Evolutionary conservation across 2,329 filamentous ascomycete genomes (phyloP).

Genomic region (Aspergillus felis): DNA sequence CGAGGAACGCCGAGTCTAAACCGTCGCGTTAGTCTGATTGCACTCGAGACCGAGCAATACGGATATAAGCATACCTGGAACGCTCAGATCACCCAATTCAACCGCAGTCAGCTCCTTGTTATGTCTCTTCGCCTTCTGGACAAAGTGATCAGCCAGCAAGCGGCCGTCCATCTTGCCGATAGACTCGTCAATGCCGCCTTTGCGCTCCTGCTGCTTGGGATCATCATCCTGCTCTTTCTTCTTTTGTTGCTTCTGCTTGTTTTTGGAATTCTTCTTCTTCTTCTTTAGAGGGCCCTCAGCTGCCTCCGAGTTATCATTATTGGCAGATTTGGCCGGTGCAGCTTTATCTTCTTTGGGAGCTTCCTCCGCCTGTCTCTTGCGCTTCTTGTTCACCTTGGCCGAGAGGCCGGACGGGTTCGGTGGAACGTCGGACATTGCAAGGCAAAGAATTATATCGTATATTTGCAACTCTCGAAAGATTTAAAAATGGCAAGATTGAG

Average conservation of each 20-base stretch:
- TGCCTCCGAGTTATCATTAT: slow-evolving; percentile 6
- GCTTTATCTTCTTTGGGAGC: slow-evolving; percentile 24
- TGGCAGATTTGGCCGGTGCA: slow-evolving; percentile 15
- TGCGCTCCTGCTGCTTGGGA: slow-evolving; percentile 49
- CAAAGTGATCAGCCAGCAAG: slow-evolving; percentile 79
- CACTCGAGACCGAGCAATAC: not conserved
- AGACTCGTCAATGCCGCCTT: slow-evolving; percentile 72
- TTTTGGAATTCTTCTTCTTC: slow-evolving; percentile 22
- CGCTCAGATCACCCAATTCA: slow-evolving; percentile 76
- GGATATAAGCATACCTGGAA: slow-evolving; percentile 59
- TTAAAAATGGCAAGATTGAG: not conserved
- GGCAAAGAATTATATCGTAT: not conserved
- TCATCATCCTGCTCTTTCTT: slow-evolving; percentile 22
- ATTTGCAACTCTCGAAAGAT: not conserved
- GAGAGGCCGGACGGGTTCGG: slow-evolving; percentile 24
- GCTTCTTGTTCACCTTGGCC: slow-evolving; percentile 37
- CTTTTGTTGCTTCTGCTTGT: slow-evolving; percentile 52
- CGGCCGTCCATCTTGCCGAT: slow-evolving; percentile 79
- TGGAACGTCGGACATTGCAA: slow-evolving; percentile 16
- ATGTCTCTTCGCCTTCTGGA: slow-evolving; percentile 72
- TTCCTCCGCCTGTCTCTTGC: slow-evolving; percentile 37
- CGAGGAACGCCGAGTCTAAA: slow-evolving; percentile 67
- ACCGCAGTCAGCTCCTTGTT: slow-evolving; percentile 76
- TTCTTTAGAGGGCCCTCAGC: slow-evolving; percentile 30
- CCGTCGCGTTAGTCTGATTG: slow-evolving; percentile 4